phyloP scores from a whole-genome alignment of 2,329 filamentous ascomycete genomes.

The Chalaropsis thielavioides region DNA sequence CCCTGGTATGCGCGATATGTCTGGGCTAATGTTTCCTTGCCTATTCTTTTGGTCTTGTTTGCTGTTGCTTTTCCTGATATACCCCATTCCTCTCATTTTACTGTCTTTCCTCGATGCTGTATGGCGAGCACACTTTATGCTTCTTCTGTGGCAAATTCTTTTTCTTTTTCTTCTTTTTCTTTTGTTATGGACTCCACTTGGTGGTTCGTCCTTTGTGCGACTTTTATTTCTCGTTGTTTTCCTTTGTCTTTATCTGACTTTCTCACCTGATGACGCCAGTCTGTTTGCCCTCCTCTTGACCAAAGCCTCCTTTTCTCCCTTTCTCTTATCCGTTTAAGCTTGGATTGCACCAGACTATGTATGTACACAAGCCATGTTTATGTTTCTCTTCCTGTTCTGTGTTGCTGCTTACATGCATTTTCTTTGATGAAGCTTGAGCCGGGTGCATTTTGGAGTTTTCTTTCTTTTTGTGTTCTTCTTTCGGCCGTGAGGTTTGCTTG shows the following conservation, averaged over 20 bases:
- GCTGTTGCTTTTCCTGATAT: constrained; percentile 6
- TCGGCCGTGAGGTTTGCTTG: background rate
- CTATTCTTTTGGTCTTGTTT: constrained; percentile 7
- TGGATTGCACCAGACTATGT: background rate
- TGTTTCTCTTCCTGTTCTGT: background rate
- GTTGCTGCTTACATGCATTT: background rate
- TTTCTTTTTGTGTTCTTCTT: background rate
- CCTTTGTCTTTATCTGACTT: background rate
- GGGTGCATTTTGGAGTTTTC: background rate
- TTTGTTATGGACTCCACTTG: background rate
- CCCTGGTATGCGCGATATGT: background rate
- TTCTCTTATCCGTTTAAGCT: background rate
- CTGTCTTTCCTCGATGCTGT: background rate
- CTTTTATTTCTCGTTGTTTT: background rate
- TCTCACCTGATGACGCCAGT: background rate
- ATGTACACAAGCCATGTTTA: constrained; percentile 3
- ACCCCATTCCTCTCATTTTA: background rate
- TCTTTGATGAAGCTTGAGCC: background rate
- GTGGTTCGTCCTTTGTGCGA: background rate
- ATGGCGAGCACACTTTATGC: background rate
- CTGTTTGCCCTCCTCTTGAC: background rate
- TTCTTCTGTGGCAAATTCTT: background rate
- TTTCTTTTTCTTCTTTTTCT: background rate
- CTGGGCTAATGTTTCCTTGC: background rate
- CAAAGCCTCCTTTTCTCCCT: background rate